phyloP scores from a whole-genome alignment of 257 asterid species.

The Nicotiana noctiflora region DNA sequence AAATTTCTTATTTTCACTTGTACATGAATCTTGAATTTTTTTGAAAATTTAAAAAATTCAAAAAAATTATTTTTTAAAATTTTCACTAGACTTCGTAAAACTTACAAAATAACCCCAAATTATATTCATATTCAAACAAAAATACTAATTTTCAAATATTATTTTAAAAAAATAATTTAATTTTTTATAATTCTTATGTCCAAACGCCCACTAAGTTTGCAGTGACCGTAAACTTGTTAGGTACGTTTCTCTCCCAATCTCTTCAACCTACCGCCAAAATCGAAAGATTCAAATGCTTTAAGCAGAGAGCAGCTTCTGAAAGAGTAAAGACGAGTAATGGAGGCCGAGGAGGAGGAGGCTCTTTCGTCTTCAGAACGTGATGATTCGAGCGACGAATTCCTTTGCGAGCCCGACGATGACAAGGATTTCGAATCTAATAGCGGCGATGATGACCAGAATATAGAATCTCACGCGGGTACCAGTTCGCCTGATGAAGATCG shows the following conservation, averaged over 20 bases:
- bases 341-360: constrained; percentile 39
- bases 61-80: too few relatives aligned
- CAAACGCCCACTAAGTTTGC: background rate
- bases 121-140: too few relatives aligned
- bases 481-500: constrained; percentile 33
- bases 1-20: too few relatives aligned
- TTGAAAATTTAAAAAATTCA: too few relatives aligned
- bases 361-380: constrained; percentile 34
- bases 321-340: constrained; percentile 29
- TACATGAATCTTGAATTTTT: too few relatives aligned
- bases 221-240: background rate
- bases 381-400: constrained; percentile 35
- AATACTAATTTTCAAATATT: too few relatives aligned
- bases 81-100: too few relatives aligned
- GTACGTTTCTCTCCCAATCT: background rate
- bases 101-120: too few relatives aligned
- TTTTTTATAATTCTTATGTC: too few relatives aligned
- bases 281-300: background rate
- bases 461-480: constrained; percentile 23
- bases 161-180: too few relatives aligned
- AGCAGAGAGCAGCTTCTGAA: background rate
- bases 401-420: constrained; percentile 18
- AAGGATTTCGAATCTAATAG: constrained; percentile 30
- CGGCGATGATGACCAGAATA: constrained; percentile 29
- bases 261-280: constrained; percentile 8